phyloP scores from a whole-genome alignment of 495 filamentous ascomycete genomes.

The Lophium mytilinum region DNA sequence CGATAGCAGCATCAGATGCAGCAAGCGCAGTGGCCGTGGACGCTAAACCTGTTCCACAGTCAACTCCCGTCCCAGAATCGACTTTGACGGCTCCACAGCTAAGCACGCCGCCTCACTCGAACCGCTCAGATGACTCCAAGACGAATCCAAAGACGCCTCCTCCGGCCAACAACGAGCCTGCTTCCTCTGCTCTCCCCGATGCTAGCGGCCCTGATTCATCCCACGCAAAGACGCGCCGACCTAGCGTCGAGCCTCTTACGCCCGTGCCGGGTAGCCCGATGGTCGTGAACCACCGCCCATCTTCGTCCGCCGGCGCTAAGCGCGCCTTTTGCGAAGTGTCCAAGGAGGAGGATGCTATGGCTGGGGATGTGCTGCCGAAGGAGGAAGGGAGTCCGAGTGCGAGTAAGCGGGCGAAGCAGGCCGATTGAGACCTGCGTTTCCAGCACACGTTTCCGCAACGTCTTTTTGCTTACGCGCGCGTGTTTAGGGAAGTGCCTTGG shows the following conservation, averaged over 20 bases:
- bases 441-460: too few relatives aligned
- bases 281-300: background rate
- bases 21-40: slow-evolving; percentile 9
- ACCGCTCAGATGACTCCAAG: too few relatives aligned
- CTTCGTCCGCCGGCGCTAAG: background rate
- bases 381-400: background rate
- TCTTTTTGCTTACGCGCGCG: too few relatives aligned
- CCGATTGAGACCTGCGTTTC: too few relatives aligned
- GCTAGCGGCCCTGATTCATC: background rate
- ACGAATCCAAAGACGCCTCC: too few relatives aligned
- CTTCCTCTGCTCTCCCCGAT: background rate
- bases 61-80: background rate
- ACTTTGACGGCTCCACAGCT: background rate
- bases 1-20: background rate
- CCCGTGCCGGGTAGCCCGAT: slow-evolving; percentile 16
- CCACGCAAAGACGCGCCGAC: background rate
- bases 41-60: slow-evolving; percentile 3
- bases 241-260: slow-evolving; percentile 21
- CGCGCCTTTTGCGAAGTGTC: background rate
- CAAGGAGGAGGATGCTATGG: background rate
- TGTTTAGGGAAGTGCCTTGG: too few relatives aligned
- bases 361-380: background rate
- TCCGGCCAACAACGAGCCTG: too few relatives aligned
- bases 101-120: background rate
- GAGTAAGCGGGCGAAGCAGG: background rate